Percentiles rank a stretch among this genome's conserved stretches.
phyloP scores from a whole-genome alignment of 345 rosid genomes.

The Atalantia buxifolia region DNA sequence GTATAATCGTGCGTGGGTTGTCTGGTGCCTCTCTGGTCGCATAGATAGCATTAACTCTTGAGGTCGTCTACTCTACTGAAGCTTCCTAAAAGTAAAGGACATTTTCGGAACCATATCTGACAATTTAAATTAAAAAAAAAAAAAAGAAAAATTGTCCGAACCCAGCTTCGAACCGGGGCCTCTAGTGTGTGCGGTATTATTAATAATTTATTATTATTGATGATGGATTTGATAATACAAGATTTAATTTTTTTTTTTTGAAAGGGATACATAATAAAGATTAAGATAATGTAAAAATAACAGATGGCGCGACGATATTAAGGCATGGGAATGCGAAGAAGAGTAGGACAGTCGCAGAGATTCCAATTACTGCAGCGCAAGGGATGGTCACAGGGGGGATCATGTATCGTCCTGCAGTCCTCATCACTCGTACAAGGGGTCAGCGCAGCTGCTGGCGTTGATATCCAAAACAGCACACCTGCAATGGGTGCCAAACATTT shows the following conservation, averaged over 20 bases:
- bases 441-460: not conserved
- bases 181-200: constrained; percentile 32
- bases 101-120: not conserved
- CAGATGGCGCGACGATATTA: too few relatives aligned
- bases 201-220: too few relatives aligned
- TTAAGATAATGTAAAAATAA: too few relatives aligned
- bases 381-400: not conserved
- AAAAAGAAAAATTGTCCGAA: constrained; percentile 23
- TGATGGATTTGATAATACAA: too few relatives aligned
- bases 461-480: not conserved
- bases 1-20: not conserved
- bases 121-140: not conserved
- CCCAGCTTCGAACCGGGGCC: constrained; percentile 76
- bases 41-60: not conserved
- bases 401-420: not conserved
- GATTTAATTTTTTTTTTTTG: too few relatives aligned
- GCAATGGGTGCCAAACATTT: not conserved
- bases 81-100: constrained; percentile 4
- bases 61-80: not conserved
- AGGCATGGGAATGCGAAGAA: too few relatives aligned
- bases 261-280: too few relatives aligned
- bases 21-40: too few relatives aligned
- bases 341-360: not conserved
- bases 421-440: not conserved
- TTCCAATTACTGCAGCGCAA: too few relatives aligned